phyloP scores from a whole-genome alignment of 2,329 filamentous ascomycete species.

The Sarocladiaceae sp. region DNA sequence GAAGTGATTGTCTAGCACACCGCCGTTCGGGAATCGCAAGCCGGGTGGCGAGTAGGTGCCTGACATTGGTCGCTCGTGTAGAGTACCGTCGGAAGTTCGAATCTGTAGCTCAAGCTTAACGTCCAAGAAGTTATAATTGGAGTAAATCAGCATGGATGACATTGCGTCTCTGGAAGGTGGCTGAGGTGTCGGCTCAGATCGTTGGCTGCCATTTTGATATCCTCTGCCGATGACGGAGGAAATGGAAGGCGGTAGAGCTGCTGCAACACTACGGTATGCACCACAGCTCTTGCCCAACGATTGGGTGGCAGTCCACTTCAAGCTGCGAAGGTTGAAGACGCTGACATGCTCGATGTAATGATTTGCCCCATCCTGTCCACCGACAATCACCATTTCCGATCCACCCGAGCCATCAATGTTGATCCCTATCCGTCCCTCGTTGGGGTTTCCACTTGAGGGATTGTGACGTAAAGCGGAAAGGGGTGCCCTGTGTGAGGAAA shows the following conservation, averaged over 20 bases:
- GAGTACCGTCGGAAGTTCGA: constrained; percentile 73
- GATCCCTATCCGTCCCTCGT: constrained; percentile 83
- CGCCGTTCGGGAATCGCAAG: constrained; percentile 91
- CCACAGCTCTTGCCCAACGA: constrained; percentile 88
- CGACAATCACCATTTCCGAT: constrained; percentile 95
- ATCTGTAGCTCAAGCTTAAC: constrained; percentile 95
- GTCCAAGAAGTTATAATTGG: constrained; percentile 97
- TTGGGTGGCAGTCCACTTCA: constrained; percentile 93
- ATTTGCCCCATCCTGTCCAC: constrained; percentile 94
- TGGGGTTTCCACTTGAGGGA: constrained; percentile 73
- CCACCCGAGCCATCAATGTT: constrained; percentile 87
- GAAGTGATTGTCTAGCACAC: constrained; percentile 92
- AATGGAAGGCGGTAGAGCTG: constrained; percentile 67
- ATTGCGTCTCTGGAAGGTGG: constrained; percentile 49
- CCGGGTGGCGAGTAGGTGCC: constrained; percentile 85
- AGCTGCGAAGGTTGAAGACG: constrained; percentile 90
- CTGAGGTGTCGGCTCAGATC: constrained; percentile 43
- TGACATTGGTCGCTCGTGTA: constrained; percentile 86
- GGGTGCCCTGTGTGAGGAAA: constrained; percentile 79
- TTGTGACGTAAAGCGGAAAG: constrained; percentile 88
- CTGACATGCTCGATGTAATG: constrained; percentile 99
- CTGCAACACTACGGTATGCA: constrained; percentile 92
- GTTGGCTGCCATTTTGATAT: constrained; percentile 36
- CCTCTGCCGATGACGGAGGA: constrained; percentile 63
- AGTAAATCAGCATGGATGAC: constrained; percentile 90